These are phyloP conservation scores for Talaromyces marneffei DNA, from an alignment of 2,329 filamentous ascomycete species.

Conservation along the genomic window DNA sequence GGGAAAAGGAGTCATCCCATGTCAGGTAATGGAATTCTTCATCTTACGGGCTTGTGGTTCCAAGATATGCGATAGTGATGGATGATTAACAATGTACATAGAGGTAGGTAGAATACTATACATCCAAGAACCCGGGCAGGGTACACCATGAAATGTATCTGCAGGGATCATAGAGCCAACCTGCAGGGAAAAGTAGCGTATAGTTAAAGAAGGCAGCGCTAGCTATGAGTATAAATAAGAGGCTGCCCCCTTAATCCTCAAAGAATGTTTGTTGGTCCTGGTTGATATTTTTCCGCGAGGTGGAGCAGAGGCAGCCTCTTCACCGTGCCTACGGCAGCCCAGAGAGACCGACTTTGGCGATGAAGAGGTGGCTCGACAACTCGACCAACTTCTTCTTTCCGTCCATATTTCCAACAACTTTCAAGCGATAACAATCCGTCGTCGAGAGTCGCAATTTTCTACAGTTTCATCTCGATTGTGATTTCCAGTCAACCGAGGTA, in stretches of 20 bases:
- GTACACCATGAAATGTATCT: neutral
- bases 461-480: neutral
- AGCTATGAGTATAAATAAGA: constrained; percentile 4
- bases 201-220: neutral
- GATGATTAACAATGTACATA: neutral
- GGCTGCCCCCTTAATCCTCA: neutral
- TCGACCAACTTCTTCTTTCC: neutral
- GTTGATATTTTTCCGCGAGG: neutral
- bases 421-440: neutral
- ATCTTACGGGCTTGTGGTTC: neutral
- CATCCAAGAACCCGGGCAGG: neutral
- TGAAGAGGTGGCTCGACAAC: constrained; percentile 1
- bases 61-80: neutral
- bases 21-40: neutral
- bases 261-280: neutral
- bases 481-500: neutral
- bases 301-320: neutral
- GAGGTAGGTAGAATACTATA: neutral
- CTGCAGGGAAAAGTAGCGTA: neutral
- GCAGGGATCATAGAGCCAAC: neutral
- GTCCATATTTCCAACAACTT: neutral
- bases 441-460: neutral
- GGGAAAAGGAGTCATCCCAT: neutral
- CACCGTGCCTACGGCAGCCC: constrained; percentile 6
- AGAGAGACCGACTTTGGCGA: constrained; percentile 8